Percentiles rank a stretch among this genome's conserved stretches.
These are phyloP conservation scores for Penicillium canescens DNA, from an alignment of 495 filamentous ascomycete genomes.

Conservation along the genomic window DNA sequence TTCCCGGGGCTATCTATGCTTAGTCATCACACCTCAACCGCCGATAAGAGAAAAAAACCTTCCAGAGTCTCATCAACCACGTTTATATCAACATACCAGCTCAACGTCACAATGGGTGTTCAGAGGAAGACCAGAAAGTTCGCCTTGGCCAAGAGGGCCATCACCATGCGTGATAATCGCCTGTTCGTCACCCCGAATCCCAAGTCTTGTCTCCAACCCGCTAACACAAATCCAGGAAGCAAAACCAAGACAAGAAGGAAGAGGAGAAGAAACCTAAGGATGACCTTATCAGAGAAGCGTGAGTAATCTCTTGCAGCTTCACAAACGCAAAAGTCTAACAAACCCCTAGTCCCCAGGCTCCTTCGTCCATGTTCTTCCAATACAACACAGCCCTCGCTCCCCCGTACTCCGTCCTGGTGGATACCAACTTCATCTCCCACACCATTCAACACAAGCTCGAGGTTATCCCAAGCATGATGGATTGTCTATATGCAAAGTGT, in stretches of 20 bases:
- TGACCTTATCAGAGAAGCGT: slow-evolving; percentile 41
- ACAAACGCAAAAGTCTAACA: background rate
- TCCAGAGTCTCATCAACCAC: too few relatives aligned
- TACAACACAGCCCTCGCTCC: slow-evolving; percentile 90
- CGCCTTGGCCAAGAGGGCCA: slow-evolving; percentile 42
- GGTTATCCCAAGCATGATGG: slow-evolving; percentile 84
- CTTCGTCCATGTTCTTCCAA: slow-evolving; percentile 89
- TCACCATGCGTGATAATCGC: slow-evolving; percentile 24
- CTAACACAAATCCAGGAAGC: slow-evolving; percentile 52
- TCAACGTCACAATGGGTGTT: slow-evolving; percentile 52
- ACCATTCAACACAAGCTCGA: slow-evolving; percentile 90
- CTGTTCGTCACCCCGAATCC: slow-evolving; percentile 14
- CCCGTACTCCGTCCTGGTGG: slow-evolving; percentile 81
- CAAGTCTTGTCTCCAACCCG: background rate
- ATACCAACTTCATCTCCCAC: slow-evolving; percentile 94
- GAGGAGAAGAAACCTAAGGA: slow-evolving; percentile 40
- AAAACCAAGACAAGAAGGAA: slow-evolving; percentile 56
- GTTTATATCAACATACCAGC: too few relatives aligned
- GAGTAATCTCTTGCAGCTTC: background rate
- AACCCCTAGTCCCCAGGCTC: slow-evolving; percentile 59
- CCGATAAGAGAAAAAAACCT: too few relatives aligned
- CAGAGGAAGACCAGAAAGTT: slow-evolving; percentile 68
- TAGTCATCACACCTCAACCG: too few relatives aligned
- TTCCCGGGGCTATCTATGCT: too few relatives aligned
- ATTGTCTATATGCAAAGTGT: slow-evolving; percentile 60